A percentile compares a stretch with the other conserved stretches of the same genome.
Evolutionary conservation across 306 rosid genomes (phyloP).

Genomic region (Leucaena leucocephala): DNA sequence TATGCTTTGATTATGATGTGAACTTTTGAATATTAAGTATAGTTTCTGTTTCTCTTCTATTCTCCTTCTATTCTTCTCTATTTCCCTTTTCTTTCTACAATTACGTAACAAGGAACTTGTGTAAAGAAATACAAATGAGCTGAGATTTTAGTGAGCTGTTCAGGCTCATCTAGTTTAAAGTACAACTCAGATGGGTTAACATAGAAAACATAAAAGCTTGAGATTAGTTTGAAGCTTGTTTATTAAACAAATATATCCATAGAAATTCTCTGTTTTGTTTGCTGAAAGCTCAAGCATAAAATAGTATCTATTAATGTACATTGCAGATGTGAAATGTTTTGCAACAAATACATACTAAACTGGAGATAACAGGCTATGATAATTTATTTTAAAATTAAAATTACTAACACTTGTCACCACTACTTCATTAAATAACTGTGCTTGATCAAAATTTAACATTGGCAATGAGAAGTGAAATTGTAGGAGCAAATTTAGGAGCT

Average conservation of each 20-base stretch:
- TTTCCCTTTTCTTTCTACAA: no score
- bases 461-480: slow-evolving; percentile 8
- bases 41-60: no score
- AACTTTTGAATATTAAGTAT: no score
- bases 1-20: no score
- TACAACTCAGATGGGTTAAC: background rate
- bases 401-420: background rate
- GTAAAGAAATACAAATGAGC: background rate
- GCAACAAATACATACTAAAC: background rate
- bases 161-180: background rate
- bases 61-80: no score
- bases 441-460: slow-evolving; percentile 11
- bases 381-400: no score
- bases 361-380: background rate
- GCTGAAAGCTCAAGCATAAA: background rate
- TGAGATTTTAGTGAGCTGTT: background rate
- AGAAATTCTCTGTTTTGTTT: background rate
- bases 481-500: slow-evolving; percentile 25
- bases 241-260: background rate
- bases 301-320: background rate
- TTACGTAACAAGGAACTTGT: background rate
- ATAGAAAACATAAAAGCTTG: background rate
- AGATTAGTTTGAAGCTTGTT: background rate
- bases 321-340: background rate
- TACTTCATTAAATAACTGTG: background rate